phyloP scores from a whole-genome alignment of 2,329 filamentous ascomycete genomes.

The Byssoonygena ceratinophila region DNA sequence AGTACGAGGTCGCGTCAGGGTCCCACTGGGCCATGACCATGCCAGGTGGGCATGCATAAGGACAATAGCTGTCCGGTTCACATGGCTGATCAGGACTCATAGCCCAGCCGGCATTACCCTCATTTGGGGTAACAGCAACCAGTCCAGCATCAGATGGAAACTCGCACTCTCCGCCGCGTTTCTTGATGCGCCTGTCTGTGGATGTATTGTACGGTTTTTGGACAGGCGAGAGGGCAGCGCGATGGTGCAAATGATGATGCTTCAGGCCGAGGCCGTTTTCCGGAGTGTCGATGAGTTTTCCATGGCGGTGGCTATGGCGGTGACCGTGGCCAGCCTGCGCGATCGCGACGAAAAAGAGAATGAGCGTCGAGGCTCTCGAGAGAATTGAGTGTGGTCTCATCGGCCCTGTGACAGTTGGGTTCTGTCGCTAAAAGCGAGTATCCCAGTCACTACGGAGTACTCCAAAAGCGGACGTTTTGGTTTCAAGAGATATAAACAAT shows the following conservation, averaged over 20 bases:
- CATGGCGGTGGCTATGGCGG: not conserved
- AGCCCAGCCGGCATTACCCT: conserved; percentile 63
- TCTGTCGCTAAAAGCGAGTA: not conserved
- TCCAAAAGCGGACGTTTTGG: too few relatives aligned
- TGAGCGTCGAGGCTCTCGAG: conserved; percentile 27
- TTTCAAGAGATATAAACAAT: too few relatives aligned
- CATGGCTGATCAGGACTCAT: conserved; percentile 67
- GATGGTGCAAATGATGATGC: conserved; percentile 11
- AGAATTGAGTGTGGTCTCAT: conserved; percentile 30
- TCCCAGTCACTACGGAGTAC: too few relatives aligned
- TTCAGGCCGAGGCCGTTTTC: conserved; percentile 5
- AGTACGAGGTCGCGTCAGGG: conserved; percentile 54
- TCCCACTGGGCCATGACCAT: conserved; percentile 74
- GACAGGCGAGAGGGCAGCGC: not conserved
- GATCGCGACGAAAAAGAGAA: conserved; percentile 29
- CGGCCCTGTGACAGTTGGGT: not conserved
- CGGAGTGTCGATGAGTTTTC: not conserved
- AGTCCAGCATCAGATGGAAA: conserved; percentile 59
- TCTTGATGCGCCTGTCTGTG: conserved; percentile 33
- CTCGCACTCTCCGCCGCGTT: conserved; percentile 48
- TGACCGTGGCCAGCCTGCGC: conserved; percentile 15
- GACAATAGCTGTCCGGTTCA: conserved; percentile 58
- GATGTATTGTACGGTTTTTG: not conserved
- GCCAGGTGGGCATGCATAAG: conserved; percentile 64
- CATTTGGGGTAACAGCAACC: conserved; percentile 54